These are phyloP conservation scores for Xylaria venustula DNA, from an alignment of 495 filamentous ascomycete genomes.

Conservation along the genomic window DNA sequence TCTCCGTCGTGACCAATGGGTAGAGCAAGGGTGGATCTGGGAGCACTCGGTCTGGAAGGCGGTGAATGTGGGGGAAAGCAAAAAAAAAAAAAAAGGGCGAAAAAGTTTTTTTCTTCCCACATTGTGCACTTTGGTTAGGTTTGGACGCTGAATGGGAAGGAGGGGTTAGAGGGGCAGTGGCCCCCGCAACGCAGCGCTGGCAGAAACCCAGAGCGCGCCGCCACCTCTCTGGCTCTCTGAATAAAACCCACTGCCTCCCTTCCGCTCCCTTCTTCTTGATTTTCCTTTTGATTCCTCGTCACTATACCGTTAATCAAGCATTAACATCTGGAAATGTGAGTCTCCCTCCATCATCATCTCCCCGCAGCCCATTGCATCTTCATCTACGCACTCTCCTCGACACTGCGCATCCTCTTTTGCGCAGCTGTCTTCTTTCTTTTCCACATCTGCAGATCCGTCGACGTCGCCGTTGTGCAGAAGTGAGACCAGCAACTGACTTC, in stretches of 20 bases:
- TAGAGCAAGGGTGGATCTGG: neutral
- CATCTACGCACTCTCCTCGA: too few relatives aligned
- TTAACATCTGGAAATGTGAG: conserved; percentile 21
- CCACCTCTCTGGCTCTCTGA: conserved; percentile 24
- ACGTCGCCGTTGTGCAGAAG: neutral
- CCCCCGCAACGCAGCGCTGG: conserved; percentile 23
- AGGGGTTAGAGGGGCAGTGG: conserved; percentile 30
- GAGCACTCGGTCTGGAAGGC: neutral
- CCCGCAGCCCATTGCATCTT: too few relatives aligned
- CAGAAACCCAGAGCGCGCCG: conserved; percentile 22
- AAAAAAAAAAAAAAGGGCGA: conserved; percentile 4
- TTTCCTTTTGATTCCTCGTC: conserved; percentile 26
- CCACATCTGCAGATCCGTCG: neutral
- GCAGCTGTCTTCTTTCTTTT: neutral
- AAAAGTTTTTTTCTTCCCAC: conserved; percentile 11
- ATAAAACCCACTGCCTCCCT: conserved; percentile 28
- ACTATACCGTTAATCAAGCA: conserved; percentile 22
- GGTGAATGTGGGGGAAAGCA: conserved; percentile 20
- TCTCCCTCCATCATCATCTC: neutral
- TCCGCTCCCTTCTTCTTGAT: conserved; percentile 21
- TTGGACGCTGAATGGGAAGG: conserved; percentile 34
- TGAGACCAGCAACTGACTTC: neutral
- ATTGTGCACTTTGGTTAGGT: conserved; percentile 18
- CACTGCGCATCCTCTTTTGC: too few relatives aligned
- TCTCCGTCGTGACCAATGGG: neutral